These are phyloP conservation scores for Ascochyta koolunga DNA, from an alignment of 2,329 filamentous ascomycete species.

Conservation along the genomic window DNA sequence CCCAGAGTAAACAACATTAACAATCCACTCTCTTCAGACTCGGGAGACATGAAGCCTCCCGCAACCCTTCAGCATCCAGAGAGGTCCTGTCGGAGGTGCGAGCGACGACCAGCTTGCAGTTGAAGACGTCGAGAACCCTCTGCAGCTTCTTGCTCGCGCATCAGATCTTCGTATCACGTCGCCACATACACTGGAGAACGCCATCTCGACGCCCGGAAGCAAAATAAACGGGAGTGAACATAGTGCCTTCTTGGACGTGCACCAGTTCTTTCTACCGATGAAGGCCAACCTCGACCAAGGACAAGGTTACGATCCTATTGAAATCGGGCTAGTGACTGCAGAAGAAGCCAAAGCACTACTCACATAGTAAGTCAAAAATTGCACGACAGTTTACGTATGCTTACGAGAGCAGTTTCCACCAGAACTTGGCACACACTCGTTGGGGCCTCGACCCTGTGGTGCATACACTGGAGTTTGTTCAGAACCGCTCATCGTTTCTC, in stretches of 20 bases:
- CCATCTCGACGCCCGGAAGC: conserved; percentile 36
- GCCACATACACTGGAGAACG: conserved; percentile 30
- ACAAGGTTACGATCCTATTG: conserved; percentile 70
- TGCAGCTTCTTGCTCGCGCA: conserved; percentile 74
- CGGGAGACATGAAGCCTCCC: conserved; percentile 19
- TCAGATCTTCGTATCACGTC: conserved; percentile 69
- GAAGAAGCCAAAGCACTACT: conserved; percentile 70
- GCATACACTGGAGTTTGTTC: conserved; percentile 70
- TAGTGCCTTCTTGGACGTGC: conserved; percentile 57
- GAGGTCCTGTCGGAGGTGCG: conserved; percentile 35
- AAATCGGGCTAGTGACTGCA: conserved; percentile 70
- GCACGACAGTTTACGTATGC: background rate
- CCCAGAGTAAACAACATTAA: background rate
- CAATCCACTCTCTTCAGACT: conserved; percentile 9
- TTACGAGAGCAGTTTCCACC: conserved; percentile 62
- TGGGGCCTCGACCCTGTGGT: conserved; percentile 74
- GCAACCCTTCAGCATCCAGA: conserved; percentile 19
- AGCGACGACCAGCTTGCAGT: conserved; percentile 56
- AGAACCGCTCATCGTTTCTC: conserved; percentile 71
- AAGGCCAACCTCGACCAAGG: conserved; percentile 68
- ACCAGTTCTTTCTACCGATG: conserved; percentile 70
- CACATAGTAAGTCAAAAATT: conserved; percentile 60
- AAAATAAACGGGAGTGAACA: conserved; percentile 40
- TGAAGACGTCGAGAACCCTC: conserved; percentile 76
- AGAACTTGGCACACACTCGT: conserved; percentile 72